phyloP scores from a whole-genome alignment of 257 asterid species.

The Solanum chiquidenum region DNA sequence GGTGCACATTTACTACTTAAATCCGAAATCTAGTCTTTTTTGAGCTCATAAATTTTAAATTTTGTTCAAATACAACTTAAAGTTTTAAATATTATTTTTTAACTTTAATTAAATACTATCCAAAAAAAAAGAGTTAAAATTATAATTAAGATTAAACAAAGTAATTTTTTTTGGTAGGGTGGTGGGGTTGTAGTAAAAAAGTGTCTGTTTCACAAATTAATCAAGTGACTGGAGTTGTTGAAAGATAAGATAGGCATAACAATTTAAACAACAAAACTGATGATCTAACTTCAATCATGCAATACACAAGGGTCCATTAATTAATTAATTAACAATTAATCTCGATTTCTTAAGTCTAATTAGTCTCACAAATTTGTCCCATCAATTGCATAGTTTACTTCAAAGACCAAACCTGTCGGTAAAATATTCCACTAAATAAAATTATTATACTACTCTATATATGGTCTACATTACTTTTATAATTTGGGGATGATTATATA shows the following conservation, averaged over 20 bases:
- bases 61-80: neutral
- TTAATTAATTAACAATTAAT: neutral
- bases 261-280: neutral
- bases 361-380: neutral
- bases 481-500: neutral
- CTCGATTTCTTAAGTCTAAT: neutral
- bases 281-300: slow-evolving; percentile 1
- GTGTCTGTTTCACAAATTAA: neutral
- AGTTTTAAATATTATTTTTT: no score
- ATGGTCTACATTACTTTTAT: neutral
- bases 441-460: neutral
- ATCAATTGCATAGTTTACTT: neutral
- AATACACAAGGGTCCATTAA: neutral
- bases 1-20: neutral
- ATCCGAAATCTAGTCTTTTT: no score
- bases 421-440: neutral
- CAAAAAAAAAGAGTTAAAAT: neutral
- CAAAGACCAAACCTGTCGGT: neutral
- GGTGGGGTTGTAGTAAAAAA: neutral
- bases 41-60: neutral
- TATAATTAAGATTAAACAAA: no score
- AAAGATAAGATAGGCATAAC: slow-evolving; percentile 16
- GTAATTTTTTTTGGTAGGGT: no score
- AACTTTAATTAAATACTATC: neutral
- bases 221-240: slow-evolving; percentile 26